Conservation (phyloP, 2,329 filamentous ascomycete genomes). For the Aspergillus spinulosporus region DNA sequence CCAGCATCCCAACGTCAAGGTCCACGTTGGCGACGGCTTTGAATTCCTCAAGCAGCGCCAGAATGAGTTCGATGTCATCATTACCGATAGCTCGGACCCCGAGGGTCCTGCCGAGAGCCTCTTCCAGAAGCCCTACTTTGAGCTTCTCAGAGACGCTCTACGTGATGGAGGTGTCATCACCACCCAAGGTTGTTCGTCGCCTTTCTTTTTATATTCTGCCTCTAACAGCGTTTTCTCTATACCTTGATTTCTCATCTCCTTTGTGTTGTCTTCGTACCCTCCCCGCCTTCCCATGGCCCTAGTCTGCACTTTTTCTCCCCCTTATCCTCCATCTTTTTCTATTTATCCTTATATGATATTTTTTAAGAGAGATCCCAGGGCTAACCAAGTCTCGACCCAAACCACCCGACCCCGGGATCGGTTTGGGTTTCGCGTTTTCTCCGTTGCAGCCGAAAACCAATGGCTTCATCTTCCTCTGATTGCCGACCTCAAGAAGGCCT, state of each 20-base stretch:
- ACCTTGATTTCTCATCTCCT: slow-evolving; percentile 15
- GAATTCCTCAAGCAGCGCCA: slow-evolving; percentile 97
- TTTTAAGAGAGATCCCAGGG: slow-evolving; percentile 10
- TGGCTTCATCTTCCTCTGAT: slow-evolving; percentile 97
- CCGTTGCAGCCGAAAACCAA: slow-evolving; percentile 83
- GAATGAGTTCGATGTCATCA: slow-evolving; percentile 98
- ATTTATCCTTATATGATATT: slow-evolving; percentile 11
- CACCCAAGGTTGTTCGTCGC: slow-evolving; percentile 99
- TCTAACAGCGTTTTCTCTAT: neutral
- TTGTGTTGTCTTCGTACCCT: neutral
- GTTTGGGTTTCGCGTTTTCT: slow-evolving; percentile 33
- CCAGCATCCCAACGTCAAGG: slow-evolving; percentile 88
- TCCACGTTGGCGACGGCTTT: slow-evolving; percentile 95
- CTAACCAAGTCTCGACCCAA: slow-evolving; percentile 31
- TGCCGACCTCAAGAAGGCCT: slow-evolving; percentile 91
- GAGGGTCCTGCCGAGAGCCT: slow-evolving; percentile 94
- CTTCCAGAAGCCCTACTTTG: slow-evolving; percentile 98
- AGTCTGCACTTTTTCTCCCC: slow-evolving; percentile 15
- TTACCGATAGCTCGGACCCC: slow-evolving; percentile 97
- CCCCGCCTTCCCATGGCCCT: neutral
- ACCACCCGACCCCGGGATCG: slow-evolving; percentile 36
- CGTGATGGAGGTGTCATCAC: slow-evolving; percentile 96
- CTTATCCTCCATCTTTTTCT: slow-evolving; percentile 15
- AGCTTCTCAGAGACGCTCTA: slow-evolving; percentile 86
- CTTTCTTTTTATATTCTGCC: slow-evolving; percentile 52